Base-by-base conservation (phyloP, 176 grass and related monocot genomes). In the Thinopyrum elongatum region DNA sequence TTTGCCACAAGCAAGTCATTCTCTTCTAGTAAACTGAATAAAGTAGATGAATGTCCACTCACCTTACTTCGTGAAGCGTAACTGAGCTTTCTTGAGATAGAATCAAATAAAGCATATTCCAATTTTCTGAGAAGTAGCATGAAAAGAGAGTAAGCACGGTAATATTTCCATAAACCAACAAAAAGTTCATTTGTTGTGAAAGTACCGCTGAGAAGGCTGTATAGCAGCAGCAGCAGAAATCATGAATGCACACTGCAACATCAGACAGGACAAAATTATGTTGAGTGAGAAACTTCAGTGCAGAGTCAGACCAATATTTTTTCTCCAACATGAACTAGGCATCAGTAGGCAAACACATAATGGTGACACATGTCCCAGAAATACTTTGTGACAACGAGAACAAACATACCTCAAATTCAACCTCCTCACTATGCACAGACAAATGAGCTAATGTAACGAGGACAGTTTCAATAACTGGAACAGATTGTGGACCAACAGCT, bases 1-100 rank as follows among this genome's bases (percentile, higher is more conserved):
- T 65, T 82, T 89, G 29, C 35, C 55, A 55, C 26, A 44, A 49
- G 6, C 6, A 70, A 65, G 26, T 14, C 42, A 86, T 83, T 67
- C 19, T 42, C 65, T 82, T 77, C 78, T 79, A 82, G 72, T 78
- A 72, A 78, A 82, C n/a, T 49, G 42, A 41, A 63, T 47, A 82
- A 41, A 34, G 4, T 82, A 82, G 73, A 30, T 33, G 9, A 82
- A 42, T 55, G 33, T 81, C 64, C 33, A 76, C 77, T 79, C 83
- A 95, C 95, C 93, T 98, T 92, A 70, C 80, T 89, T 90, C 83
- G 92, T 70, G 95, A 98, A 51, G 80, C 72, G 83, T 98, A 98
- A 74, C 63, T 65, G 33, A 95, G 93, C 59, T 65, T 83, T 78
- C 77, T 95, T 82, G 95, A 95, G 28, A 98, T 44, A 68, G 87